Evolutionary conservation across 495 filamentous ascomycete species (phyloP).

Genomic region (Acidiella bohemica): DNA sequence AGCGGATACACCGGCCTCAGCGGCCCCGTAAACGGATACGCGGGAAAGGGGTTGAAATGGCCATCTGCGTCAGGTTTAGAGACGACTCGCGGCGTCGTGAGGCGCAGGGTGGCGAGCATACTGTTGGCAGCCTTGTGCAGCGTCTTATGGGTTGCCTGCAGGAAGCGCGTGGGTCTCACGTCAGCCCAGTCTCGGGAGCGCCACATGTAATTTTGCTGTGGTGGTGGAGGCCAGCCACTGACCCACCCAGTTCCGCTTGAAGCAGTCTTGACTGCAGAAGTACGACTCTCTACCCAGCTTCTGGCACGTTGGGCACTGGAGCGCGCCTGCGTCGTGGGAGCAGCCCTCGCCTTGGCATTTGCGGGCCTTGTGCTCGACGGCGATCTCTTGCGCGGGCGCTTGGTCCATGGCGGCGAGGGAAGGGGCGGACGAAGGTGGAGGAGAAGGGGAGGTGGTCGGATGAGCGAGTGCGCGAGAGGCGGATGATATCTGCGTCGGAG

Average conservation of each 20-base stretch:
- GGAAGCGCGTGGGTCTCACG: neutral
- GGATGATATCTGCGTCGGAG: no score
- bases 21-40: constrained; percentile 64
- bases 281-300: constrained; percentile 82
- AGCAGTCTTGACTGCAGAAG: constrained; percentile 98
- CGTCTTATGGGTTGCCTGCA: constrained; percentile 68
- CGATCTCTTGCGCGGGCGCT: constrained; percentile 15
- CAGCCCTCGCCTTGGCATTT: constrained; percentile 76
- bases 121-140: constrained; percentile 75
- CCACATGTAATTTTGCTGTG: no score
- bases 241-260: constrained; percentile 94
- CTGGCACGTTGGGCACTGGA: constrained; percentile 91
- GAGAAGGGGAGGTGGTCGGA: no score
- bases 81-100: constrained; percentile 59
- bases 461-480: no score
- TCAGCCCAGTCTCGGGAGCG: neutral
- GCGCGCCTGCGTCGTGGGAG: constrained; percentile 61
- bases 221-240: constrained; percentile 5
- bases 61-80: constrained; percentile 86
- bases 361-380: constrained; percentile 36
- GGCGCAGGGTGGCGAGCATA: constrained; percentile 43
- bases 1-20: constrained; percentile 84
- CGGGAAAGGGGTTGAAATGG: constrained; percentile 79
- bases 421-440: no score
- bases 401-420: neutral